Conservation (phyloP, 2,329 filamentous ascomycete species). For the Botryosphaeria dothidea region DNA sequence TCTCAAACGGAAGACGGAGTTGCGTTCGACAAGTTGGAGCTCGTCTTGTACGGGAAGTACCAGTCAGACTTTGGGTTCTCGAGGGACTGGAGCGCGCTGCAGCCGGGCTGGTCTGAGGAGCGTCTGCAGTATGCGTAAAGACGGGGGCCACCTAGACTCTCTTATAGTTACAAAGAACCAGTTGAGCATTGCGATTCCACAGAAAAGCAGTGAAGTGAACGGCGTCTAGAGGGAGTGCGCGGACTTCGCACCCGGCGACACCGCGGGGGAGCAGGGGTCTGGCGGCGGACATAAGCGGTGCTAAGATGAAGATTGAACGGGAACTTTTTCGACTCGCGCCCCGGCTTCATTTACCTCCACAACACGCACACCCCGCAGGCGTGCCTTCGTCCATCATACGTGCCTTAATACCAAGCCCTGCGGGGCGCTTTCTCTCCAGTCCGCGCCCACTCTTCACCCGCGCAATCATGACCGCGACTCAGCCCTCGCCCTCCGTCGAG, state of each 20-base stretch:
- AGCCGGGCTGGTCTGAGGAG: constrained; percentile 19
- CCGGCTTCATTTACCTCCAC: neutral
- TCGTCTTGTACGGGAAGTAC: constrained; percentile 57
- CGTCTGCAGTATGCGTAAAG: constrained; percentile 17
- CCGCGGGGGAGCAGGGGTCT: neutral
- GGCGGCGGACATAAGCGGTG: constrained; percentile 2
- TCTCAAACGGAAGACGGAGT: constrained; percentile 49
- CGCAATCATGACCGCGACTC: neutral
- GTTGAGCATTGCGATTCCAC: neutral
- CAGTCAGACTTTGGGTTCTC: constrained; percentile 56
- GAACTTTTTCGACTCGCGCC: neutral
- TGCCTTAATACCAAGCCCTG: neutral
- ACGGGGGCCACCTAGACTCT: neutral
- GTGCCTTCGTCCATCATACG: constrained; percentile 5
- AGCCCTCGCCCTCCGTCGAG: neutral
- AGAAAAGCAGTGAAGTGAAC: no score
- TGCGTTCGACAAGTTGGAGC: constrained; percentile 50
- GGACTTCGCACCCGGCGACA: neutral
- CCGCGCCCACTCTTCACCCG: neutral
- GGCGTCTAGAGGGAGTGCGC: no score
- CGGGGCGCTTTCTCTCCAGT: neutral
- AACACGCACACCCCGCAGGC: neutral
- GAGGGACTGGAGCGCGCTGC: constrained; percentile 30
- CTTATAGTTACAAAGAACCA: neutral
- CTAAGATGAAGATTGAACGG: neutral